Evolutionary conservation across 208 protist species (phyloP), one percentile per base, ranked within the genome.

Genomic region (Borovskyia barvae): DNA sequence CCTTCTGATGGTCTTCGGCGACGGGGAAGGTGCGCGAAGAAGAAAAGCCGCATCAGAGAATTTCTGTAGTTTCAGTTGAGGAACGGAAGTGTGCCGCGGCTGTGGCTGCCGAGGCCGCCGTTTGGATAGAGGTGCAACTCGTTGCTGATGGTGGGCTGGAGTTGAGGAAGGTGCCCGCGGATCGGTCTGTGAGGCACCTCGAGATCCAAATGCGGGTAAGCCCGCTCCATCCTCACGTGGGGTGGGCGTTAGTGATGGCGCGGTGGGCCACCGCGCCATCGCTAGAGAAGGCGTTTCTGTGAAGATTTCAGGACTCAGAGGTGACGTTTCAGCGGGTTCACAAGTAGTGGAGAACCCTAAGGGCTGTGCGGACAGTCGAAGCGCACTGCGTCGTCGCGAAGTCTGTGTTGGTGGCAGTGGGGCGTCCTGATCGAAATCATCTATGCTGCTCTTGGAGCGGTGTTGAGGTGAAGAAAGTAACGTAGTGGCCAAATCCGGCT

Each of bases 341-440:
- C 41, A 62, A 22, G 62, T 48, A 33, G 53, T 56, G 15, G 56
- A 54, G n/a, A 63, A 54, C 0, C 47, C 47, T 12, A 48, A 55
- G 24, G 25, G 35, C 20, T 54, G 47, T 5, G 48, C 9, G 12
- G 30, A 5, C 8, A 17, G 14, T 0, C 46, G 32, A 17, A 36
- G 20, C 9, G 35, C 24, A 11, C 22, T 6, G 24, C 45, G 62
- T 9, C 62, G 29, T 12, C 51, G 62, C 19, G 62, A 68, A 15
- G 62, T 68, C 28, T 68, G 52, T 25, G 62, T 68, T 9, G 62
- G 62, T 12, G 51, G 62, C 15, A 40, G 55, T 33, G 37, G 52
- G 11, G 30, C 14, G 17, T 47, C 36, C 51, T 37, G 35, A 17
- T n/a, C 12, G 11, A n/a, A n/a, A n/a, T n/a, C n/a, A n/a, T n/a